Conservation (phyloP, 306 rosid genomes). For the Castanea sativa region DNA sequence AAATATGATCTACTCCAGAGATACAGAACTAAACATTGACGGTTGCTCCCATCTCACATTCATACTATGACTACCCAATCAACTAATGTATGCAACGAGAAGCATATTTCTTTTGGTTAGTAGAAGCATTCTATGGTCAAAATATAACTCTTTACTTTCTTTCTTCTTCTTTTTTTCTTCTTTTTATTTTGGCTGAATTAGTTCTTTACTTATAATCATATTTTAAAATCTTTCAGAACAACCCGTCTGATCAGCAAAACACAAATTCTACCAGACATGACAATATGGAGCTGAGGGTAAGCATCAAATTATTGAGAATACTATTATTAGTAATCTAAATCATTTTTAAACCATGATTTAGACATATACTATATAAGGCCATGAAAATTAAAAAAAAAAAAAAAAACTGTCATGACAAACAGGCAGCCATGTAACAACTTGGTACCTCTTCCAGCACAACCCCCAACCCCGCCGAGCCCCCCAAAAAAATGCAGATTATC, state of each 20-base stretch:
- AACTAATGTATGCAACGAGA: not conserved
- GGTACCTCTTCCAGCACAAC: not conserved
- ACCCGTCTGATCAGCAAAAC: not conserved
- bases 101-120: not conserved
- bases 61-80: slow-evolving; percentile 6
- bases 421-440: not conserved
- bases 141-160: not conserved
- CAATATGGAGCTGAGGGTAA: not conserved
- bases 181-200: too few species aligned
- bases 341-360: not conserved
- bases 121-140: not conserved
- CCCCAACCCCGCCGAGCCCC: not conserved
- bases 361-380: not conserved
- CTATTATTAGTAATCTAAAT: not conserved
- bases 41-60: slow-evolving; percentile 1
- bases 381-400: not conserved
- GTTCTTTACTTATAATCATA: not conserved
- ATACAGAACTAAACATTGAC: slow-evolving; percentile 2
- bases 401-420: not conserved
- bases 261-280: not conserved
- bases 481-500: not conserved
- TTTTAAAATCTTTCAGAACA: not conserved
- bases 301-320: not conserved
- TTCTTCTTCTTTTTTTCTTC: not conserved
- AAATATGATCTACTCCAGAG: not conserved